Evolutionary conservation across 116 monocot genomes (phyloP).

Genomic region (Papilionanthe hybrid): DNA sequence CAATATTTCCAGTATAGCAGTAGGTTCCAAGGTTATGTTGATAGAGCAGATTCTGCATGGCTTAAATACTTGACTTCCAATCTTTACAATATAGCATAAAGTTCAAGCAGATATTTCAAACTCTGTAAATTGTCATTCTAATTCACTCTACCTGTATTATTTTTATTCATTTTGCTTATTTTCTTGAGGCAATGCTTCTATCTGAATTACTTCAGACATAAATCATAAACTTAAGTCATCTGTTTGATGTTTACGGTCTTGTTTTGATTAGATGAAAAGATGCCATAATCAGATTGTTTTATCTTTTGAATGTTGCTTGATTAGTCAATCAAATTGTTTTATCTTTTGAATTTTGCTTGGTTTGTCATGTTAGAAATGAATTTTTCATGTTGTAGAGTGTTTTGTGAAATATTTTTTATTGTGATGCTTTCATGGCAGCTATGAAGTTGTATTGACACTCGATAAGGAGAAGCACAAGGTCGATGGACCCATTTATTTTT

Average conservation of each 20-base stretch:
- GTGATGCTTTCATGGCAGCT: conserved; percentile 23
- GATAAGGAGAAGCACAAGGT: conserved; percentile 58
- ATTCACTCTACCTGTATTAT: not conserved
- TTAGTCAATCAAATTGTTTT: too few relatives aligned
- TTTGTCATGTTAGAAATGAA: not conserved
- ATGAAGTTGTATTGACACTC: conserved; percentile 53
- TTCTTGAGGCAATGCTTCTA: not conserved
- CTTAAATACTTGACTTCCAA: not conserved
- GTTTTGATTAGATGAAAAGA: too few relatives aligned
- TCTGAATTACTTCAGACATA: not conserved
- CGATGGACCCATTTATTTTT: conserved; percentile 77
- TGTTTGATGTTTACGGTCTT: too few relatives aligned
- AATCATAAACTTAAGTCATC: not conserved
- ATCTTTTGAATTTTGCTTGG: too few relatives aligned
- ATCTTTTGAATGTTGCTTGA: too few relatives aligned
- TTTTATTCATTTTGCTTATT: not conserved
- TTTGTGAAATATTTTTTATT: not conserved
- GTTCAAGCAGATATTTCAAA: not conserved
- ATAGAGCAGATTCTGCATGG: not conserved
- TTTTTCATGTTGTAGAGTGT: not conserved
- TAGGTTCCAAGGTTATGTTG: not conserved
- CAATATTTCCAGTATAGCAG: not conserved
- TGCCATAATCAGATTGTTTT: too few relatives aligned
- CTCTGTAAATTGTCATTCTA: too few relatives aligned
- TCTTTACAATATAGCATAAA: not conserved